Conservation (phyloP, 345 rosid genomes). For the Heritiera fomes region DNA sequence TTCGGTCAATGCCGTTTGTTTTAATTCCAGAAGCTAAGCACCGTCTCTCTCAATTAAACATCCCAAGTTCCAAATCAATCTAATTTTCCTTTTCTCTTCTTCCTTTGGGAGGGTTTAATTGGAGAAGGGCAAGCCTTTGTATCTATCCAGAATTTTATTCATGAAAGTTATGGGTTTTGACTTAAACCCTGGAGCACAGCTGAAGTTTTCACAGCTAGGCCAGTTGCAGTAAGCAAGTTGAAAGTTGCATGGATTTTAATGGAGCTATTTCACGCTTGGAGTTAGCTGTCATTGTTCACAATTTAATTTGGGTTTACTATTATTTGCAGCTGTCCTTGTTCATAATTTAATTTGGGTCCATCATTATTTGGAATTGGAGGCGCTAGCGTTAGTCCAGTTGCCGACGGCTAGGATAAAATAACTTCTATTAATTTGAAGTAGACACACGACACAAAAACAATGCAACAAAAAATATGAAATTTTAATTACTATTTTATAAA, state of each 20-base stretch:
- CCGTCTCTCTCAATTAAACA: background rate
- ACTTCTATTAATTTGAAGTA: too few relatives aligned
- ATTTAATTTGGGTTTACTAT: background rate
- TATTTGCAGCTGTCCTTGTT: background rate
- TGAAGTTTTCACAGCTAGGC: background rate
- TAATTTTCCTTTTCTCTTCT: background rate
- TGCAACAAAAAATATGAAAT: too few relatives aligned
- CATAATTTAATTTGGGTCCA: too few relatives aligned
- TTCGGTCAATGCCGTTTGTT: conserved; percentile 9
- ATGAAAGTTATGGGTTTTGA: background rate
- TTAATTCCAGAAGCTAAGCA: background rate
- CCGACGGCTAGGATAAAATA: too few relatives aligned
- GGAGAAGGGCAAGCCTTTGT: background rate
- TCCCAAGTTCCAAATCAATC: background rate
- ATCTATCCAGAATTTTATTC: background rate
- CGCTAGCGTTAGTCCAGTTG: too few relatives aligned
- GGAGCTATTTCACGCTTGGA: background rate
- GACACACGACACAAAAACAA: too few relatives aligned
- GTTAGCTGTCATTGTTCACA: background rate
- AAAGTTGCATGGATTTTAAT: background rate
- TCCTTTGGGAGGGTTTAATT: background rate
- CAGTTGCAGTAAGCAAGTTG: background rate
- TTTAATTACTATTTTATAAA: too few relatives aligned
- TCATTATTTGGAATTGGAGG: too few relatives aligned
- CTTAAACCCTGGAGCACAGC: background rate